These are phyloP conservation scores for Pythium aphanidermatum DNA, from an alignment of 352 stramenopile genomes.

Conservation along the genomic window DNA sequence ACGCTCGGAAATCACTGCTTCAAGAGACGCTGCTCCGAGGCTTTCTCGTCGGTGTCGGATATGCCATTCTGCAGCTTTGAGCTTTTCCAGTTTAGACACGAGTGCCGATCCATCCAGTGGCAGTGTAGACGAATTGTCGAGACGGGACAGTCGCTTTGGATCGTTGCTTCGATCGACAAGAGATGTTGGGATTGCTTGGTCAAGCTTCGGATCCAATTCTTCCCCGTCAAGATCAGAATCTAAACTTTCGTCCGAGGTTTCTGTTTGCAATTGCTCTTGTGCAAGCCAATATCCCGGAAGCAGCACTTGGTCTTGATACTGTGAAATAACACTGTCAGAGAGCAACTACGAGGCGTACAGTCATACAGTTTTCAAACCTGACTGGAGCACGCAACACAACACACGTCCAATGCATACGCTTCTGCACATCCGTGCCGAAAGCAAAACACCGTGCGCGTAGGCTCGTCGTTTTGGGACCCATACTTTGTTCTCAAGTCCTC, in stretches of 20 bases:
- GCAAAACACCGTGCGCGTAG: conserved; percentile 39
- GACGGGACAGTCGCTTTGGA: too few relatives aligned
- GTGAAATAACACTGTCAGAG: background rate
- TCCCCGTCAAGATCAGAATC: background rate
- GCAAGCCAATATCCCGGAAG: background rate
- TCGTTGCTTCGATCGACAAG: too few relatives aligned
- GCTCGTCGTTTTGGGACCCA: conserved; percentile 31
- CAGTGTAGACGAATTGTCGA: too few relatives aligned
- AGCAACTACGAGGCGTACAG: background rate
- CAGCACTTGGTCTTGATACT: conserved; percentile 27
- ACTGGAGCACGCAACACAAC: conserved; percentile 38
- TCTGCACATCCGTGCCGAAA: conserved; percentile 41
- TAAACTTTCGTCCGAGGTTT: background rate
- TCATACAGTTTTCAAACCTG: conserved; percentile 27
- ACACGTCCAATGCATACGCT: conserved; percentile 33
- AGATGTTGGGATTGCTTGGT: too few relatives aligned
- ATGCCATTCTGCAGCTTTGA: conserved; percentile 46
- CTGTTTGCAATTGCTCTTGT: background rate
- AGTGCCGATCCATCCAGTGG: conserved; percentile 15
- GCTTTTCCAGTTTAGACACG: conserved; percentile 25
- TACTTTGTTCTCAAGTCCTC: conserved; percentile 15
- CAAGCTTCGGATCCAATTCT: background rate
- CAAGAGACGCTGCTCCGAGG: conserved; percentile 19
- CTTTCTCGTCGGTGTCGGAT: conserved; percentile 30
- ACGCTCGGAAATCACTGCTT: conserved; percentile 11